These are phyloP conservation scores for Sextonia rubra DNA, from an alignment of 164 flowering plant species.

Conservation along the genomic window DNA sequence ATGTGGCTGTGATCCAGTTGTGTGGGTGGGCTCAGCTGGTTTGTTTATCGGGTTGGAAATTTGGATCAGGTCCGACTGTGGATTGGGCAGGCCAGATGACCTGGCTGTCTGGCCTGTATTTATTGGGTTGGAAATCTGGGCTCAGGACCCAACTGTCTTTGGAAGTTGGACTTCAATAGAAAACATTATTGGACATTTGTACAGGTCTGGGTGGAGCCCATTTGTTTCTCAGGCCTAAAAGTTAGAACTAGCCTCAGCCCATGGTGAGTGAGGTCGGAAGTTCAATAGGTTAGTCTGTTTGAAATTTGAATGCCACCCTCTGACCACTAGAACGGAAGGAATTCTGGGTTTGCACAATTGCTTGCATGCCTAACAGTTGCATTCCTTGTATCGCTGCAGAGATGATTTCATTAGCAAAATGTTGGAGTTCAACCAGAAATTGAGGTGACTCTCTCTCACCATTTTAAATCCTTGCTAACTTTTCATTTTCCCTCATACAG, in stretches of 20 bases:
- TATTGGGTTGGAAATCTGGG: too few species aligned
- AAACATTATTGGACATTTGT: too few species aligned
- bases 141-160: too few species aligned
- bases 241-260: not conserved
- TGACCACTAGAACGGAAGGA: not conserved
- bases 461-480: not conserved
- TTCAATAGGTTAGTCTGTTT: not conserved
- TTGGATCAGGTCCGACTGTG: too few species aligned
- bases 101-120: too few species aligned
- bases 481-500: not conserved
- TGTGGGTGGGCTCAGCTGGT: too few species aligned
- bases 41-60: too few species aligned
- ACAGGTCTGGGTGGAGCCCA: too few species aligned
- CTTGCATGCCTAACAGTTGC: not conserved
- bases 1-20: too few species aligned
- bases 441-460: conserved; percentile 39
- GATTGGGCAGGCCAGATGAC: too few species aligned
- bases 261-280: not conserved
- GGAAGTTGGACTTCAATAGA: too few species aligned
- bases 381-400: conserved; percentile 31
- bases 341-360: not conserved
- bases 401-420: conserved; percentile 57
- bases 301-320: not conserved
- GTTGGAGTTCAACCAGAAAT: conserved; percentile 48
- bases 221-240: too few species aligned